Evolutionary conservation across 208 protist genomes (phyloP), one percentile per base, ranked within the genome.

Genomic region (Kentomonas sorsogonicus): DNA sequence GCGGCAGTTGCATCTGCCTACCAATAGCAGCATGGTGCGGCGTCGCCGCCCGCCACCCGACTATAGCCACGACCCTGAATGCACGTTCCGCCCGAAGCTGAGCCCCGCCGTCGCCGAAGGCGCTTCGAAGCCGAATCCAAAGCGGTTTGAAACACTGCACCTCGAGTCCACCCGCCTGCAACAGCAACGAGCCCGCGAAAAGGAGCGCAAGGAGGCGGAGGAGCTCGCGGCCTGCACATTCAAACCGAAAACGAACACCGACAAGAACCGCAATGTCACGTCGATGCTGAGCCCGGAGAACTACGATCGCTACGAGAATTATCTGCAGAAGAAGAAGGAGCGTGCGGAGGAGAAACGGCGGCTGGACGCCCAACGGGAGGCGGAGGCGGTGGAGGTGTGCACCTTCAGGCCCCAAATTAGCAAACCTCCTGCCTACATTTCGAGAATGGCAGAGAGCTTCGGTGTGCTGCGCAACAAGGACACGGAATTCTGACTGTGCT

Each of bases 361-460:
- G 46, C 64, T 67, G 47, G 69, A 74, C 46, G 63, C 57, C 38
- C 47, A 69, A 33, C 63, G 53, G n/a, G 57, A 69, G 27, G 36
- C 55, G 39, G 51, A 77, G 44, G 74, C 77, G 51, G 31, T 76
- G 54, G 54, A 59, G 10, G 10, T 54, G 34, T 89, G 79, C 62
- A 90, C 81, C 18, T 94, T 94, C 61, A 65, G 62, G 16, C 87
- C 87, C 13, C 53, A 73, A 36, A 80, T 67, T 9, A 83, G 69
- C 33, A 86, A 80, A 34, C 64, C 60, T 34, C 88, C 88, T 0
- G 53, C 69, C 18, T 94, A 92, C 61, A 72, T 94, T 30, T 50
- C 71, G 1, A 74, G 77, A 38, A 92, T 91, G 81, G 74, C 81
- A 0, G 79, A 69, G 22, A 80, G 70, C 58, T 91, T 90, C 63